Conservation (phyloP, 805 yeast species). For the Brettanomyces naardenensis region DNA sequence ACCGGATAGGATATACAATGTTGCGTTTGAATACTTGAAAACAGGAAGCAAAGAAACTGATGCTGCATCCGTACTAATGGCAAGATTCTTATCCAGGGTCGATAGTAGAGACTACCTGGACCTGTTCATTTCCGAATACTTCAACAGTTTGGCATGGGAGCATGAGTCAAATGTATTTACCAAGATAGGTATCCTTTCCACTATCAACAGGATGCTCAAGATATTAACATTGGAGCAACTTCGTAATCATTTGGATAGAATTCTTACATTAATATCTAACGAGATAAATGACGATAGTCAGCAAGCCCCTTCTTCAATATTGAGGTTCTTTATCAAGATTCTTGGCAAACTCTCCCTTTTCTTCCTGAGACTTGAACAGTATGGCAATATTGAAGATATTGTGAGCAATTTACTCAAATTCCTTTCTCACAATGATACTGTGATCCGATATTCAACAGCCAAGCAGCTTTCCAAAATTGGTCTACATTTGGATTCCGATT, state of each 20-base stretch:
- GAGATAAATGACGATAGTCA: conserved; percentile 7
- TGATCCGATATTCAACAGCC: conserved; percentile 57
- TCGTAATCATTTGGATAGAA: conserved; percentile 5
- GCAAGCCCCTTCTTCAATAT: conserved; percentile 5
- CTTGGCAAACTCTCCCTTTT: conserved; percentile 33
- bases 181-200: conserved; percentile 14
- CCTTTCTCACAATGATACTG: conserved; percentile 42
- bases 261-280: conserved; percentile 12
- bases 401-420: conserved; percentile 38
- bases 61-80: conserved; percentile 42
- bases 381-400: conserved; percentile 37
- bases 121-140: conserved; percentile 17
- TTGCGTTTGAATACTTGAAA: conserved; percentile 27
- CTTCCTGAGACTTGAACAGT: conserved; percentile 19
- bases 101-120: conserved; percentile 28
- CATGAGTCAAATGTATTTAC: conserved; percentile 5
- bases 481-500: conserved; percentile 11
- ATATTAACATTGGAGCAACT: conserved; percentile 6
- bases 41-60: conserved; percentile 52
- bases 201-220: conserved; percentile 20
- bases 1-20: conserved; percentile 27
- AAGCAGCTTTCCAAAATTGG: conserved; percentile 52
- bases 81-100: conserved; percentile 44
- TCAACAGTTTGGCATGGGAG: conserved; percentile 15
- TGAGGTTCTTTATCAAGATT: conserved; percentile 23